These are phyloP conservation scores for Trichoderma citrinoviride DNA, from an alignment of 2,329 filamentous ascomycete species.

Conservation along the genomic window DNA sequence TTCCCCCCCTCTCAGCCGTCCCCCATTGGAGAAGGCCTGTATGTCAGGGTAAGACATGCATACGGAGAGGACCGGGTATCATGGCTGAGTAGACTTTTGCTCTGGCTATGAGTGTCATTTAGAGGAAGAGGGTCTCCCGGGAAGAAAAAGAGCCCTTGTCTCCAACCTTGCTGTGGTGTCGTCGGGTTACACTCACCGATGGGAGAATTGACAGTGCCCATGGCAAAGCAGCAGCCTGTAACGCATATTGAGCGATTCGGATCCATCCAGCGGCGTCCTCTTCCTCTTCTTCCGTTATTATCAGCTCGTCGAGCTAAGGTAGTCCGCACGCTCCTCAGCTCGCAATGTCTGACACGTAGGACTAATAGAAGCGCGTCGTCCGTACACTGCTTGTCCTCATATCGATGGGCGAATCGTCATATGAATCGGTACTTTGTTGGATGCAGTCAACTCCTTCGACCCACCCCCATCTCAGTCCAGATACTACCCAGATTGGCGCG, in stretches of 20 bases:
- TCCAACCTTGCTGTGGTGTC: not conserved
- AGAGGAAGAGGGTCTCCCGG: not conserved
- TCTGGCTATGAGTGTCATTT: not conserved
- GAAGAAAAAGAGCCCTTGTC: not conserved
- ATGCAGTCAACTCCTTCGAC: not conserved
- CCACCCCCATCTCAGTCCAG: constrained; percentile 1
- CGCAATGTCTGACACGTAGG: not conserved
- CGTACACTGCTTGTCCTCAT: no score
- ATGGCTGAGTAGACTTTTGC: not conserved
- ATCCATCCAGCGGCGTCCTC: not conserved
- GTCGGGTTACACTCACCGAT: not conserved
- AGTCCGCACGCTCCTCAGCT: not conserved
- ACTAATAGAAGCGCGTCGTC: not conserved
- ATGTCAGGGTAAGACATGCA: constrained; percentile 10
- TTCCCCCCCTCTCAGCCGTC: not conserved
- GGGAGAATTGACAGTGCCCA: not conserved
- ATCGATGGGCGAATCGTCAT: not conserved
- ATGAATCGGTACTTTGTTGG: not conserved
- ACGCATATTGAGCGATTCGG: not conserved
- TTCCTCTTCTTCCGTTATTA: not conserved
- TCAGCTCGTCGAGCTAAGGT: not conserved
- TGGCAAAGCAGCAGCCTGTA: not conserved
- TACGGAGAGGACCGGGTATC: not conserved
- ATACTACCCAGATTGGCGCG: constrained; percentile 13
- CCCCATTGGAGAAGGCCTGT: not conserved